Percentiles rank a stretch among this genome's conserved stretches.
These are phyloP conservation scores for Macadamia integrifolia DNA, from an alignment of 164 flowering plant species.

Conservation along the genomic window DNA sequence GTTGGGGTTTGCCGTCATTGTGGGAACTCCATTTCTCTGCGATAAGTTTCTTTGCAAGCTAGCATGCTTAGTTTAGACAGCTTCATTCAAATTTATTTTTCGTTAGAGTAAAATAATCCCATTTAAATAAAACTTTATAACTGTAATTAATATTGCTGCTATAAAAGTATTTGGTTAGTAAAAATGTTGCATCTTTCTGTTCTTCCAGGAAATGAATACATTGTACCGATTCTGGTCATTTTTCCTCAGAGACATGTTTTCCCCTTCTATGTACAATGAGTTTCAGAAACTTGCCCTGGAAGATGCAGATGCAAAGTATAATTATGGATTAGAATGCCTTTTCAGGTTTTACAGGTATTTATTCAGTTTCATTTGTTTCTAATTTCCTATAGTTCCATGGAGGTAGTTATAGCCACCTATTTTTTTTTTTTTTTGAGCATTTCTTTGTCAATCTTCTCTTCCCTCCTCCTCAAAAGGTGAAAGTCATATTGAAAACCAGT, in stretches of 20 bases:
- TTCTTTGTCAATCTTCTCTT: not conserved
- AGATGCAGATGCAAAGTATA: slow-evolving; percentile 82
- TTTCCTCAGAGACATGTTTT: slow-evolving; percentile 68
- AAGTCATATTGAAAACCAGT: not conserved
- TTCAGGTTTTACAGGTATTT: slow-evolving; percentile 91
- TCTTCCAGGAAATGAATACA: slow-evolving; percentile 94
- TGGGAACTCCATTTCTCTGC: no score
- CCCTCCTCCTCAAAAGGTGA: not conserved
- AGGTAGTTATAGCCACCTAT: not conserved
- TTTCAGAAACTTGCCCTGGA: slow-evolving; percentile 77
- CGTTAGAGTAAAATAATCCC: no score
- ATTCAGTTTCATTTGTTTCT: not conserved
- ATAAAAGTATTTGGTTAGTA: no score
- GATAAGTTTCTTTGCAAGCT: no score
- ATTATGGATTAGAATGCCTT: slow-evolving; percentile 91
- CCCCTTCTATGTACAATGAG: slow-evolving; percentile 77
- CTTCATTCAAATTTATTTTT: no score
- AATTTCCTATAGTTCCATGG: not conserved
- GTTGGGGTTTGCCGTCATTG: no score
- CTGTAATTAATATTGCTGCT: no score
- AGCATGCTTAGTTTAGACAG: no score
- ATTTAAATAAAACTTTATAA: no score
- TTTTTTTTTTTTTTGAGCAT: no score
- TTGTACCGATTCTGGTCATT: slow-evolving; percentile 91
- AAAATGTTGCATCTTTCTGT: no score